Conservation (phyloP, 495 filamentous ascomycete species). For the Penicillium cinerascens region DNA sequence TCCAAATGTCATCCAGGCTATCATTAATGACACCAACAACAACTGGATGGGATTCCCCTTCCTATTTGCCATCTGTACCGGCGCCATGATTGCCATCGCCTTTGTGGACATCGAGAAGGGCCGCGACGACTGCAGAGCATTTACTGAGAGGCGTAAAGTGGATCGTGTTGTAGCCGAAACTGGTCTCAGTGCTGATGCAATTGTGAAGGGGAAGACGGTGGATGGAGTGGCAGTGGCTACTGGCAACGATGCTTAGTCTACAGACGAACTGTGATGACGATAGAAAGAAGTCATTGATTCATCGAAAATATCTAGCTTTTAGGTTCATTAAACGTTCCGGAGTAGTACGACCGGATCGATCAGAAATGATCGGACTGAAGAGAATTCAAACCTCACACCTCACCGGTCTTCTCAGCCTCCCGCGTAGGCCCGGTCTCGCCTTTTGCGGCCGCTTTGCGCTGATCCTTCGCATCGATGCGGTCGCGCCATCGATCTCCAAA, state of each 20-base stretch:
- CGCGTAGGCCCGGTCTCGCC: neutral
- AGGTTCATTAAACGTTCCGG: neutral
- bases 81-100: conserved; percentile 39
- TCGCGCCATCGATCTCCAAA: conserved; percentile 56
- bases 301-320: too few species aligned
- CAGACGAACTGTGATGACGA: neutral
- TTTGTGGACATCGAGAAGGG: conserved; percentile 48
- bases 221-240: conserved; percentile 1
- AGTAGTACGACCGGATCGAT: neutral
- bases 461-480: conserved; percentile 40
- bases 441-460: conserved; percentile 7
- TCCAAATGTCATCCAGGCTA: conserved; percentile 49
- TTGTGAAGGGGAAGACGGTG: conserved; percentile 11
- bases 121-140: conserved; percentile 40
- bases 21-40: conserved; percentile 46
- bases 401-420: conserved; percentile 8
- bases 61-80: conserved; percentile 41
- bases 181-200: conserved; percentile 11
- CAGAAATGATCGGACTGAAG: neutral
- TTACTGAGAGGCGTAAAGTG: conserved; percentile 37
- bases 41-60: conserved; percentile 53
- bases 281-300: neutral
- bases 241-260: neutral
- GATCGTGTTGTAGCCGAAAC: conserved; percentile 25
- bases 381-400: neutral